These are phyloP conservation scores for Erysimum cheiranthoides DNA, from an alignment of 345 rosid genomes.

Conservation along the genomic window DNA sequence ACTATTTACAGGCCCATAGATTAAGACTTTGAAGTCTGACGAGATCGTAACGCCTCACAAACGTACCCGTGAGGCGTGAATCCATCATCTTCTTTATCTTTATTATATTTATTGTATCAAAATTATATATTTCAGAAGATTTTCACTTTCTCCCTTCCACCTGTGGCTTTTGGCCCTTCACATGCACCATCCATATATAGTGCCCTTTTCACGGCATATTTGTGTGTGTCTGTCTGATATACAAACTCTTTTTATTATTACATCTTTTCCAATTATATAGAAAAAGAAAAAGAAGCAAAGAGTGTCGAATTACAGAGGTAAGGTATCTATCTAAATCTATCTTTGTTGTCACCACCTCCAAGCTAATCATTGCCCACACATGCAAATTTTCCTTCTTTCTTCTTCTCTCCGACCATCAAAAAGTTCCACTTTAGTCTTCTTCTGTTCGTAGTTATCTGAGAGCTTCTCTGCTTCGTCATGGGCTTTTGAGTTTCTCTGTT, in stretches of 20 bases:
- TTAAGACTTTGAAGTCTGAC: slow-evolving; percentile 1
- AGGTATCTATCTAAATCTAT: slow-evolving; percentile 25
- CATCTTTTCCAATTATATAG: background rate
- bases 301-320: slow-evolving; percentile 25
- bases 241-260: background rate
- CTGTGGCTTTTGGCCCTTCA: slow-evolving; percentile 32
- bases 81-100: background rate
- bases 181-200: slow-evolving; percentile 34
- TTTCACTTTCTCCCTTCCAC: slow-evolving; percentile 9
- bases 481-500: slow-evolving; percentile 16
- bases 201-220: slow-evolving; percentile 29
- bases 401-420: slow-evolving; percentile 16
- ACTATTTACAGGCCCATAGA: slow-evolving; percentile 24
- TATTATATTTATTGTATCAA: too few relatives aligned
- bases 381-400: slow-evolving; percentile 25
- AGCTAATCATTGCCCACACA: slow-evolving; percentile 42
- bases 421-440: slow-evolving; percentile 14
- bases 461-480: slow-evolving; percentile 39
- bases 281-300: background rate
- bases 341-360: slow-evolving; percentile 5
- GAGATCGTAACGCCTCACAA: slow-evolving; percentile 25
- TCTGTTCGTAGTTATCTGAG: slow-evolving; percentile 23
- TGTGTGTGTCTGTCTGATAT: background rate
- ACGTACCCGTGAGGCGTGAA: slow-evolving; percentile 27
- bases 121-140: too few relatives aligned